These are phyloP conservation scores for Acidomyces sp. DNA, from an alignment of 495 filamentous ascomycete genomes.

Conservation along the genomic window DNA sequence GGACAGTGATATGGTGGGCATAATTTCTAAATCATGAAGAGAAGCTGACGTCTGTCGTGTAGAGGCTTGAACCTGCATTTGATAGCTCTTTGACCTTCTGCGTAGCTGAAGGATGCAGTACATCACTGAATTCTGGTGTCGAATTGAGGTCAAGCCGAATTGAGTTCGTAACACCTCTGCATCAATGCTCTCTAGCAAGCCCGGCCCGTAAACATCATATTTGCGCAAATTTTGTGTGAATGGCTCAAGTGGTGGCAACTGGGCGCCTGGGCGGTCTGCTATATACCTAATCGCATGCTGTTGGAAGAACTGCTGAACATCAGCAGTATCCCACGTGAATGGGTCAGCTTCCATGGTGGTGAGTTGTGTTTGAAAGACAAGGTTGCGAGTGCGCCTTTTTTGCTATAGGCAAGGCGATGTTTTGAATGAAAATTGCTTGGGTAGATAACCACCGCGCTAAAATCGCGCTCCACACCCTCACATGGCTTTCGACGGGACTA, in stretches of 20 bases:
- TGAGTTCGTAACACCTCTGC: constrained; percentile 35
- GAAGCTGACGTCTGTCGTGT: constrained; percentile 5
- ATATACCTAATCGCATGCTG: constrained; percentile 2
- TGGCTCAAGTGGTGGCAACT: constrained; percentile 36
- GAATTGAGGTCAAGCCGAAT: constrained; percentile 36
- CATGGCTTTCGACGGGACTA: no score
- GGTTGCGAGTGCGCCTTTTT: background rate
- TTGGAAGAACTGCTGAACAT: constrained; percentile 19
- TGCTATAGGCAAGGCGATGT: no score
- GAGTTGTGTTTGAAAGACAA: background rate
- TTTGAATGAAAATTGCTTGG: no score
- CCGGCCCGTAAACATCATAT: constrained; percentile 47
- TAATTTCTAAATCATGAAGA: background rate
- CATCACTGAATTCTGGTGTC: constrained; percentile 34
- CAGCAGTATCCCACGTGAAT: constrained; percentile 21
- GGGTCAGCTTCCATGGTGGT: constrained; percentile 20
- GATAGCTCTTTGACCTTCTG: constrained; percentile 31
- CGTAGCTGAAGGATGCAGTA: constrained; percentile 37
- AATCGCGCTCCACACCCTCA: no score
- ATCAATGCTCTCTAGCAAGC: constrained; percentile 42
- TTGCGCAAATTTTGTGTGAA: constrained; percentile 45
- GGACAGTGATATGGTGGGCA: no score
- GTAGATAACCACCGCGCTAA: no score
- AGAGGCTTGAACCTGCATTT: background rate
- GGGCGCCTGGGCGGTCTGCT: constrained; percentile 28